Conservation (phyloP, 768 basidiomycete genomes). For the Astraeus odoratus region DNA sequence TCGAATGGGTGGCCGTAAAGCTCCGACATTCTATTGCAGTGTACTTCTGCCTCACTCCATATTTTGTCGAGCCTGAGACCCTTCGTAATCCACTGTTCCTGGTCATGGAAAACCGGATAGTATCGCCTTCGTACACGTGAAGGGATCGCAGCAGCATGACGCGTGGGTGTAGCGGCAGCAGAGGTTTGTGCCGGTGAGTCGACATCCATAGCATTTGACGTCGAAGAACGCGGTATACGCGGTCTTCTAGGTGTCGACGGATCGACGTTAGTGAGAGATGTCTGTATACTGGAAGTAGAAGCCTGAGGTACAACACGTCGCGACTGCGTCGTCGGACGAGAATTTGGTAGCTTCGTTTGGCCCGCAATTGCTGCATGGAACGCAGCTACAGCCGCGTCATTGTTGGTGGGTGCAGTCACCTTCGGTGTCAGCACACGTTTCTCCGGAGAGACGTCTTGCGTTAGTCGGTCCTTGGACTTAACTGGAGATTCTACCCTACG, state of each 20-base stretch:
- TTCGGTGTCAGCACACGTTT: background rate
- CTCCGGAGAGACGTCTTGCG: slow-evolving; percentile 8
- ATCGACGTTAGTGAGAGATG: slow-evolving; percentile 1
- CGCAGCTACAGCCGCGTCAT: slow-evolving; percentile 3
- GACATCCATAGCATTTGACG: background rate
- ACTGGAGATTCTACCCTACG: slow-evolving; percentile 24
- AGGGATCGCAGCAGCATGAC: background rate
- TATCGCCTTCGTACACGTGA: slow-evolving; percentile 31
- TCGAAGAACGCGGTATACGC: slow-evolving; percentile 8
- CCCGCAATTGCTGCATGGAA: slow-evolving; percentile 16
- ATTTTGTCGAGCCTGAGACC: slow-evolving; percentile 33
- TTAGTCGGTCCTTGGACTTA: slow-evolving; percentile 8
- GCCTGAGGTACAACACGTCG: background rate
- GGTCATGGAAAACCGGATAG: slow-evolving; percentile 43
- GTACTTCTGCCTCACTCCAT: slow-evolving; percentile 16
- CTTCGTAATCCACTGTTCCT: slow-evolving; percentile 39
- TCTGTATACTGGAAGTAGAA: background rate
- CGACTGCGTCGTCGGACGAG: background rate
- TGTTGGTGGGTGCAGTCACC: background rate
- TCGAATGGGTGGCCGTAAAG: slow-evolving; percentile 13
- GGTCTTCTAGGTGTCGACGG: slow-evolving; percentile 21
- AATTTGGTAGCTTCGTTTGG: background rate
- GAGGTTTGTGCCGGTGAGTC: background rate
- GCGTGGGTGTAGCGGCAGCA: background rate
- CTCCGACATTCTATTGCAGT: slow-evolving; percentile 10